phyloP scores from a whole-genome alignment of 805 yeast species.

The Ogataea ganodermae region DNA sequence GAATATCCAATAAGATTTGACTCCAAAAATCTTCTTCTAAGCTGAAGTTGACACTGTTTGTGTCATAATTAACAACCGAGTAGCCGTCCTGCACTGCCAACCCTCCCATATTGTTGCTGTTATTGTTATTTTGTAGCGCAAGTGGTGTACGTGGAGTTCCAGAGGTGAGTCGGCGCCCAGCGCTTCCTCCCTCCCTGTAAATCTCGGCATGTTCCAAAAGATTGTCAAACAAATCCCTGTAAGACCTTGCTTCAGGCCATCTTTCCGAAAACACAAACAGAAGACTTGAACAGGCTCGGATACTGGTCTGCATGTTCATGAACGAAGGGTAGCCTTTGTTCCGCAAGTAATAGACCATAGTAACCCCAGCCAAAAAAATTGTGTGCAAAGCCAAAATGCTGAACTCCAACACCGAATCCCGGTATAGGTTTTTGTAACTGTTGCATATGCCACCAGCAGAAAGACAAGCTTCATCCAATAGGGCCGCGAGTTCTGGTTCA shows the following conservation, averaged over 20 bases:
- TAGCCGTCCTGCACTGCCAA: no score
- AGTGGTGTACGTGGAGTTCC: background rate
- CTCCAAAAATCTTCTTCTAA: slow-evolving; percentile 25
- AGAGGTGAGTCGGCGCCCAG: background rate
- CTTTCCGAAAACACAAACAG: slow-evolving; percentile 32
- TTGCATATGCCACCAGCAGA: slow-evolving; percentile 28
- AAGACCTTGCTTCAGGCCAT: slow-evolving; percentile 30
- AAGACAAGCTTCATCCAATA: slow-evolving; percentile 22
- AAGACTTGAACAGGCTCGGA: slow-evolving; percentile 31
- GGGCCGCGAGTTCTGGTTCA: slow-evolving; percentile 10
- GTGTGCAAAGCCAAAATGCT: slow-evolving; percentile 28
- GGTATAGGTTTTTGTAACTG: slow-evolving; percentile 21
- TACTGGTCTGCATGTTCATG: slow-evolving; percentile 28
- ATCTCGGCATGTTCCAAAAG: slow-evolving; percentile 25
- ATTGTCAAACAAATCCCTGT: slow-evolving; percentile 30
- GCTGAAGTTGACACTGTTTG: slow-evolving; percentile 10
- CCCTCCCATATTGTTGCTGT: background rate
- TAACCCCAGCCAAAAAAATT: slow-evolving; percentile 29
- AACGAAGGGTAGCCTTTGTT: slow-evolving; percentile 23
- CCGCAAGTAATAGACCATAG: slow-evolving; percentile 30
- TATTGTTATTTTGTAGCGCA: background rate
- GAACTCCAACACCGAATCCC: slow-evolving; percentile 25
- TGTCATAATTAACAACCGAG: background rate
- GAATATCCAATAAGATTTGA: slow-evolving; percentile 17
- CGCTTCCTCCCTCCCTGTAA: slow-evolving; percentile 8